Conservation (phyloP, 2,329 filamentous ascomycete species). For the Ophiosphaerella narmari region DNA sequence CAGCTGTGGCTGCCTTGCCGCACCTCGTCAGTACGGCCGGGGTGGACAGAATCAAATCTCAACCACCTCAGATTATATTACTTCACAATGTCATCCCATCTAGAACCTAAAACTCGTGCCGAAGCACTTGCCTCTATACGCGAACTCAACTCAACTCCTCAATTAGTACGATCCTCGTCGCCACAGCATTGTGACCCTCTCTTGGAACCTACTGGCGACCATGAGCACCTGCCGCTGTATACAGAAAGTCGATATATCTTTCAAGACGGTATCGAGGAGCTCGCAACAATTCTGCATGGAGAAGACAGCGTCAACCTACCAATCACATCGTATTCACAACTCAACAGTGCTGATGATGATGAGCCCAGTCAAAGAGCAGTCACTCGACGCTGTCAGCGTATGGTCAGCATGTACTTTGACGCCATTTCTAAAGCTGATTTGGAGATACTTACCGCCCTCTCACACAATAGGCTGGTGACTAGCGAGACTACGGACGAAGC, state of each 20-base stretch:
- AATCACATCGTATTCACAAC: background rate
- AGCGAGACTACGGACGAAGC: constrained; percentile 11
- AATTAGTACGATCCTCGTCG: background rate
- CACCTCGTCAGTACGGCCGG: background rate
- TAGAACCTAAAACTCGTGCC: too few relatives aligned
- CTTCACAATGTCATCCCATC: too few relatives aligned
- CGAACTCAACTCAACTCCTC: background rate
- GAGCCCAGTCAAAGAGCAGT: background rate
- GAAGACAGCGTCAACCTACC: background rate
- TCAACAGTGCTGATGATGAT: background rate
- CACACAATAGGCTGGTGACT: constrained; percentile 12
- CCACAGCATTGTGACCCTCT: too few relatives aligned
- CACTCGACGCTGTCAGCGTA: background rate
- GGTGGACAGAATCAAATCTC: too few relatives aligned
- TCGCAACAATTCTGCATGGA: background rate
- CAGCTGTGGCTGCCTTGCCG: constrained; percentile 3
- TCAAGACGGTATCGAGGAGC: background rate
- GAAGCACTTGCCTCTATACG: background rate
- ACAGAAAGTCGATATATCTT: background rate
- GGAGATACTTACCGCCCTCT: constrained; percentile 13
- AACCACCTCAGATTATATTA: background rate
- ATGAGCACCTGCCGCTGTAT: background rate
- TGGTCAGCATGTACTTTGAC: constrained; percentile 13
- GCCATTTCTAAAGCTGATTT: constrained; percentile 15
- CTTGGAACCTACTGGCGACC: too few relatives aligned